Percentiles rank a stretch among this genome's conserved stretches.
phyloP scores from a whole-genome alignment of 352 stramenopile species.

The Globisporangium mamillatum region DNA sequence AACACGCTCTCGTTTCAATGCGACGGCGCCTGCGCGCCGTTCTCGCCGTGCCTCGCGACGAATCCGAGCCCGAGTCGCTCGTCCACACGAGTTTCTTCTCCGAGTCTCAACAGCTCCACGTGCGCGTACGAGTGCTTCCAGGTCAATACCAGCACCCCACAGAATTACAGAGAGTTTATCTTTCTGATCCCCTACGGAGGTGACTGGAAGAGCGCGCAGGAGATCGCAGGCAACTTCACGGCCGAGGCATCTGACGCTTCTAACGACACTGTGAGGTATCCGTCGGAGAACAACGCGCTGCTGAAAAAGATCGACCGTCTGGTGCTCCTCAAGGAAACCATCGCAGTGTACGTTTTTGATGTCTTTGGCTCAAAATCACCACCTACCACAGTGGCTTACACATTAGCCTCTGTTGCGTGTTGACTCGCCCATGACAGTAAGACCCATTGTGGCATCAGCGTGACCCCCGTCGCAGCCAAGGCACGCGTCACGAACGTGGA shows the following conservation, averaged over 20 bases:
- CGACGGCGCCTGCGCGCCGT: background rate
- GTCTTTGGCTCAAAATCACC: background rate
- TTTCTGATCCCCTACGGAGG: slow-evolving; percentile 3
- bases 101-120: no score
- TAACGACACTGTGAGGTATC: background rate
- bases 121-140: slow-evolving; percentile 4
- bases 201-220: slow-evolving; percentile 1
- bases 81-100: background rate
- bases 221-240: background rate
- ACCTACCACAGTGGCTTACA: no score
- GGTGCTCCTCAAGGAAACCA: background rate
- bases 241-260: background rate
- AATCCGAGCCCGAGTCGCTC: background rate
- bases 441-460: background rate
- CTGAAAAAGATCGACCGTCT: background rate
- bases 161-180: slow-evolving; percentile 3
- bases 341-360: background rate
- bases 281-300: background rate
- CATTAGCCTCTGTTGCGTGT: background rate
- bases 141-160: background rate
- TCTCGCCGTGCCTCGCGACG: background rate
- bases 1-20: slow-evolving; percentile 10
- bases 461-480: background rate
- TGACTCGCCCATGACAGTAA: background rate
- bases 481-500: background rate